Conservation (phyloP, 2,329 filamentous ascomycete species). For the Madurella fahalii region DNA sequence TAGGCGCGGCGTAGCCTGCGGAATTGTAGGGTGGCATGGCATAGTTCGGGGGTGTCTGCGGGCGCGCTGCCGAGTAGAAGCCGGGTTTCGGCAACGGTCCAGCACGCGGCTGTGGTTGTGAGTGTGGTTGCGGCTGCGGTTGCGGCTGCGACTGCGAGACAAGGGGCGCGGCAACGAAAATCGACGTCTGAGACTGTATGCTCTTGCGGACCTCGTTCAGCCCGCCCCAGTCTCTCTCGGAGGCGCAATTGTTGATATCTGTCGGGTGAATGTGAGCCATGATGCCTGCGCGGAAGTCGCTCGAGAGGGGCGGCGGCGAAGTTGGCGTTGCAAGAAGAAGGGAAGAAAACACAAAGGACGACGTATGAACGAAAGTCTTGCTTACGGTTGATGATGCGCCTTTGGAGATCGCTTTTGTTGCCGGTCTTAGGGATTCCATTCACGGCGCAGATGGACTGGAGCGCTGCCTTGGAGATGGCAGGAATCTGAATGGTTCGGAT, state of each 20-base stretch:
- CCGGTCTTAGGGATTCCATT: constrained; percentile 76
- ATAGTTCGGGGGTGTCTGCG: constrained; percentile 7
- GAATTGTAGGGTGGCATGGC: constrained; percentile 14
- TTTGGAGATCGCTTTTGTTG: constrained; percentile 78
- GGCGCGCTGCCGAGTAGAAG: constrained; percentile 7
- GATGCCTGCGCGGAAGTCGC: too few relatives aligned
- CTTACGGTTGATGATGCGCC: constrained; percentile 74
- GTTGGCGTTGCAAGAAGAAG: background rate
- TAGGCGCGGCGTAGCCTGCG: constrained; percentile 4
- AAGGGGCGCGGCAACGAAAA: constrained; percentile 26
- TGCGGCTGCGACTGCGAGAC: constrained; percentile 4
- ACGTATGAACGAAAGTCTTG: background rate
- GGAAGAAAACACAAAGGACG: background rate
- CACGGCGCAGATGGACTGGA: constrained; percentile 70
- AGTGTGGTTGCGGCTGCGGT: constrained; percentile 2
- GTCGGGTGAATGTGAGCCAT: constrained; percentile 10
- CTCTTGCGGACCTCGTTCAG: constrained; percentile 44
- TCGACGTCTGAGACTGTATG: constrained; percentile 30
- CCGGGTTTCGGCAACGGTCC: constrained; percentile 2
- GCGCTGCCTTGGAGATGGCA: constrained; percentile 54
- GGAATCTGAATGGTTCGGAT: constrained; percentile 42
- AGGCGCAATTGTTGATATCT: constrained; percentile 42
- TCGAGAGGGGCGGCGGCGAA: background rate
- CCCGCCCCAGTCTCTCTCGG: constrained; percentile 35
- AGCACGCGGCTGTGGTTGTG: constrained; percentile 11